Evolutionary conservation across 192 early-diverging fungal species (phyloP).

Genomic region (Martensiomyces pterosporus): DNA sequence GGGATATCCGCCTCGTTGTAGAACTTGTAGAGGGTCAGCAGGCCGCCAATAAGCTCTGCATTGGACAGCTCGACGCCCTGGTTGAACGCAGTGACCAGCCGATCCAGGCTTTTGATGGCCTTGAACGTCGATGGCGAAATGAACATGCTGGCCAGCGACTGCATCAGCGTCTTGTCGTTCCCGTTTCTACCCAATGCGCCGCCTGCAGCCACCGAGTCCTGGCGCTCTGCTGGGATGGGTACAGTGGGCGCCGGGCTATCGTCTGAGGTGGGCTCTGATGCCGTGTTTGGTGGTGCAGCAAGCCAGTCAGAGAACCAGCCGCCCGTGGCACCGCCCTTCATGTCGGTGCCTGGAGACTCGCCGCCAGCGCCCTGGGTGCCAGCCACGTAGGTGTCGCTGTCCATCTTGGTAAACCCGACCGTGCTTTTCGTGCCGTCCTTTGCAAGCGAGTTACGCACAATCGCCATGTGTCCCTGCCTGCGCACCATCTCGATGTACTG

Average conservation of each 20-base stretch:
- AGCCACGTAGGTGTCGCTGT: conserved; percentile 15
- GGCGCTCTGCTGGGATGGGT: too few relatives aligned
- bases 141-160: conserved; percentile 48
- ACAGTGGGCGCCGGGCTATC: too few relatives aligned
- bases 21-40: conserved; percentile 63
- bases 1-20: conserved; percentile 49
- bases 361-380: not conserved
- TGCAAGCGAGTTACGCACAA: conserved; percentile 14
- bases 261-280: not conserved
- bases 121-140: conserved; percentile 45
- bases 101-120: conserved; percentile 43
- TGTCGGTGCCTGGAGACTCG: not conserved
- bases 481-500: conserved; percentile 35
- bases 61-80: conserved; percentile 70
- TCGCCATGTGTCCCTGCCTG: conserved; percentile 16
- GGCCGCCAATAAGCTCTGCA: conserved; percentile 59
- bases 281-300: not conserved
- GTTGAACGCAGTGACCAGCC: conserved; percentile 50
- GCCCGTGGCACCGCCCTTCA: conserved; percentile 2
- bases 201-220: too few relatives aligned
- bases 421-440: conserved; percentile 4
- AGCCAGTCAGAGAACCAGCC: conserved; percentile 44
- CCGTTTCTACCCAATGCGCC: too few relatives aligned
- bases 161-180: conserved; percentile 40
- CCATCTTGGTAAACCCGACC: conserved; percentile 36